phyloP scores from a whole-genome alignment of 306 rosid genomes.

The Vigna hirtella region DNA sequence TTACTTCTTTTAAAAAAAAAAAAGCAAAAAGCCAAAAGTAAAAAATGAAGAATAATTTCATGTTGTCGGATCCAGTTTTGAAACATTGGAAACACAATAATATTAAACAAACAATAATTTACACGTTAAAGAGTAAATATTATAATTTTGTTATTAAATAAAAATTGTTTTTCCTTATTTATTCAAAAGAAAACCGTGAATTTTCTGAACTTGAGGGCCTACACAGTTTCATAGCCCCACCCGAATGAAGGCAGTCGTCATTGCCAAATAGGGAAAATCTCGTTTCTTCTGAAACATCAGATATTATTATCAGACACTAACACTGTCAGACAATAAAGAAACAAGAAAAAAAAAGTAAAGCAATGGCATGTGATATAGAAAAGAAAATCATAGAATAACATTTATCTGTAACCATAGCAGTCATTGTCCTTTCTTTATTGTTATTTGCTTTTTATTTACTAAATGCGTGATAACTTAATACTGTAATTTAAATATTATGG shows the following conservation, averaged over 20 bases:
- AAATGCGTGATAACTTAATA: background rate
- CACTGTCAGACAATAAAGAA: background rate
- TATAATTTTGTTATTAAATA: background rate
- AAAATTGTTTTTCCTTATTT: background rate
- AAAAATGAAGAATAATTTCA: too few relatives aligned
- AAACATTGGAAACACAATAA: background rate
- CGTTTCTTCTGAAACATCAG: background rate
- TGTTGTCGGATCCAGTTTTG: too few relatives aligned
- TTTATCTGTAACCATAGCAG: background rate
- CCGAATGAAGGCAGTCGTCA: background rate
- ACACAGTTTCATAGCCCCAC: background rate
- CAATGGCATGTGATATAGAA: background rate
- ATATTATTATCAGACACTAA: background rate
- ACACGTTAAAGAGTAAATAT: background rate
- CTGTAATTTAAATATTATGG: too few relatives aligned
- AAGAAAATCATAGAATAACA: background rate
- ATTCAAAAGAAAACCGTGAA: background rate
- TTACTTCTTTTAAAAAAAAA: too few relatives aligned
- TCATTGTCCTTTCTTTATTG: background rate
- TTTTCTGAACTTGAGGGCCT: background rate
- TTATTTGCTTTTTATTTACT: background rate
- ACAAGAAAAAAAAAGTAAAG: background rate
- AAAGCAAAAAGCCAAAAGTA: too few relatives aligned
- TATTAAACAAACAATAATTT: background rate
- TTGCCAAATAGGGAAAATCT: background rate